These are phyloP conservation scores for Claviceps sp. DNA, from an alignment of 2,329 filamentous ascomycete species.

Conservation along the genomic window DNA sequence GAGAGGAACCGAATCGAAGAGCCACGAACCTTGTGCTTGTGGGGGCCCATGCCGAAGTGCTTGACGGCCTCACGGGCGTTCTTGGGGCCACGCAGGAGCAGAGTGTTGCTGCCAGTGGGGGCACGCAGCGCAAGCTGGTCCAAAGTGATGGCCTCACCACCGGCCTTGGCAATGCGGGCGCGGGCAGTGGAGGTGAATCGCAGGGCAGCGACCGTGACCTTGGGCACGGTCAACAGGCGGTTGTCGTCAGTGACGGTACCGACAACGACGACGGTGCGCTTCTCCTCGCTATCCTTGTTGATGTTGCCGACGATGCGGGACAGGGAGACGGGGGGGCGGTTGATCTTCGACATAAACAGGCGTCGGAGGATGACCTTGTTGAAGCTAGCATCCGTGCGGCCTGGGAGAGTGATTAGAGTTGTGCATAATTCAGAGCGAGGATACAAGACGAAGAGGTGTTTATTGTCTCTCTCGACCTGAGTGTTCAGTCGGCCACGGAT, in stretches of 20 bases:
- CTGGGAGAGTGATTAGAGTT: conserved; percentile 28
- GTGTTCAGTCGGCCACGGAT: not conserved
- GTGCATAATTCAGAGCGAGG: too few relatives aligned
- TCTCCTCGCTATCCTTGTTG: conserved; percentile 48
- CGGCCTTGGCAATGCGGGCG: conserved; percentile 82
- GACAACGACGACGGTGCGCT: conserved; percentile 86
- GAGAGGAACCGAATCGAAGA: not conserved
- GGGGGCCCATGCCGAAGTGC: conserved; percentile 97
- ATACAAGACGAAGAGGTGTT: too few relatives aligned
- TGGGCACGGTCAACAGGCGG: conserved; percentile 79
- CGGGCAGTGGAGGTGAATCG: conserved; percentile 94
- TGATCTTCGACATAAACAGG: conserved; percentile 97
- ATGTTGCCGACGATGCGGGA: conserved; percentile 72
- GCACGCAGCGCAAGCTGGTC: conserved; percentile 94
- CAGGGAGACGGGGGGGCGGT: conserved; percentile 88
- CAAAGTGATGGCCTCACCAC: conserved; percentile 88
- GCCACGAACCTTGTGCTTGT: conserved; percentile 78
- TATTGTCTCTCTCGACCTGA: too few relatives aligned
- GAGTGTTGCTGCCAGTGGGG: conserved; percentile 91
- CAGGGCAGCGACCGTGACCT: conserved; percentile 85
- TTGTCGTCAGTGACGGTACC: conserved; percentile 97
- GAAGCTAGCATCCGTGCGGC: conserved; percentile 93
- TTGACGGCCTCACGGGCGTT: conserved; percentile 95
- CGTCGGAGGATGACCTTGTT: conserved; percentile 98
- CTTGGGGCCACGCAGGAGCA: conserved; percentile 96